Base-by-base conservation (phyloP, 805 yeast genomes). In the Phaffomyces thermotolerans region DNA sequence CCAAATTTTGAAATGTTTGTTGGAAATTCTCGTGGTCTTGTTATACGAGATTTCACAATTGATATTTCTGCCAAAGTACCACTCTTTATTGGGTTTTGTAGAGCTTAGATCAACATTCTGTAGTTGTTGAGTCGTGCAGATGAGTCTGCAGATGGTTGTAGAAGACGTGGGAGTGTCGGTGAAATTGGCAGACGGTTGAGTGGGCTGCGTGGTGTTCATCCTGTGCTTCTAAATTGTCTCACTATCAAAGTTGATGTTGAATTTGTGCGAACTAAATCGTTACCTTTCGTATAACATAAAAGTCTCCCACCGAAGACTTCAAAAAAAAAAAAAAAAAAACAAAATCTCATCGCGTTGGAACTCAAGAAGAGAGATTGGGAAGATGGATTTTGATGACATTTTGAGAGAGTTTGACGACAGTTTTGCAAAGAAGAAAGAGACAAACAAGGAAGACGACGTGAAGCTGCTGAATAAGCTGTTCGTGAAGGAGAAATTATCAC, bases 401-500 rank as follows among this genome's bases (percentile, higher is more conserved):
- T 66, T 84, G 38, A 71, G 72, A 37, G 89, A 83, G 45, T 76
- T 85, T 46, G 88, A 83, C 47, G 58, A 63, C 62, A 68, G 12
- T 67, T 64, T 6, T 15, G 27, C 9, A 20, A 24, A 12, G 58
- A 49, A 42, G 40, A 59, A 46, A 8, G 50, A 12, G 42, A 58
- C 43, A 37, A 14, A 10, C 10, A 15, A 15, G 25, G 51, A 40
- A 56, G 66, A 50, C 55, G 58, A 17, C 57, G 62, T 15, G 75
- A 80, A 42, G 58, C 72, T 25, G 56, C 63, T 90, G 36, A 69
- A 76, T 20, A 72, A 69, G 25, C 78, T 79, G 3, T 91, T 96
- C 97, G 65, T 84, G 27, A 76, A 83, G 41, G 99, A 93, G 59
- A 72, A 96, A 43, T 79, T 79, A 72, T 70, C 93, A 1, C 98